Percentiles rank a stretch among this genome's conserved stretches.
Conservation (phyloP, 1,139 yeast genomes). For the Torulaspora pretoriensis region DNA sequence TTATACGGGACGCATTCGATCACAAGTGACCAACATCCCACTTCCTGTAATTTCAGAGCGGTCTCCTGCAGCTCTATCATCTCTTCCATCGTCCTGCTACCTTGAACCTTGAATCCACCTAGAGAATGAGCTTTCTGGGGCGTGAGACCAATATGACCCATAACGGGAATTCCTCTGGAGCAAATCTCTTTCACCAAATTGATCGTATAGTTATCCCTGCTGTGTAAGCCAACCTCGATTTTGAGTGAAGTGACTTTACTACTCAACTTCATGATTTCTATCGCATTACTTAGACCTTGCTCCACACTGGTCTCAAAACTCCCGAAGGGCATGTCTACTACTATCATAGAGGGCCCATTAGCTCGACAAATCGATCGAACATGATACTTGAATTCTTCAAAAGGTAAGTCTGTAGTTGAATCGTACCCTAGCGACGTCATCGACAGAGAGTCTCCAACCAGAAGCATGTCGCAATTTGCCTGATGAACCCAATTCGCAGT, state of each 20-base stretch:
- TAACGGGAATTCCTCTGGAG: conserved; percentile 74
- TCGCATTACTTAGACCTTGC: conserved; percentile 63
- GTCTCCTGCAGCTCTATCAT: conserved; percentile 63
- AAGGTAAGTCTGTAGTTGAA: conserved; percentile 67
- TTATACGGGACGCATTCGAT: conserved; percentile 83
- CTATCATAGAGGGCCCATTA: conserved; percentile 55
- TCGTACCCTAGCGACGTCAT: conserved; percentile 86
- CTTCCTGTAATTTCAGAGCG: conserved; percentile 63
- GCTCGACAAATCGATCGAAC: conserved; percentile 76
- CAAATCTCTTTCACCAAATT: conserved; percentile 25
- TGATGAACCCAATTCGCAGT: conserved; percentile 69
- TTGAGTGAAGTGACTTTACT: conserved; percentile 75
- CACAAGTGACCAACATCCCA: conserved; percentile 75
- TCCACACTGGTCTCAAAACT: conserved; percentile 62
- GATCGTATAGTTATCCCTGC: conserved; percentile 36
- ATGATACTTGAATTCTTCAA: conserved; percentile 71
- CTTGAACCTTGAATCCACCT: conserved; percentile 90
- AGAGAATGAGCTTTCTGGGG: conserved; percentile 79
- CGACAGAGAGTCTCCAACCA: conserved; percentile 90
- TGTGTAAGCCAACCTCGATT: conserved; percentile 79
- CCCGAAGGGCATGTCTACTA: conserved; percentile 93
- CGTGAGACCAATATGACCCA: conserved; percentile 89
- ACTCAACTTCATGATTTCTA: conserved; percentile 55
- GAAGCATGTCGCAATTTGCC: conserved; percentile 63
- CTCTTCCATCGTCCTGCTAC: conserved; percentile 48